Conservation (phyloP, 805 yeast genomes). For the Spathaspora arborariae region DNA sequence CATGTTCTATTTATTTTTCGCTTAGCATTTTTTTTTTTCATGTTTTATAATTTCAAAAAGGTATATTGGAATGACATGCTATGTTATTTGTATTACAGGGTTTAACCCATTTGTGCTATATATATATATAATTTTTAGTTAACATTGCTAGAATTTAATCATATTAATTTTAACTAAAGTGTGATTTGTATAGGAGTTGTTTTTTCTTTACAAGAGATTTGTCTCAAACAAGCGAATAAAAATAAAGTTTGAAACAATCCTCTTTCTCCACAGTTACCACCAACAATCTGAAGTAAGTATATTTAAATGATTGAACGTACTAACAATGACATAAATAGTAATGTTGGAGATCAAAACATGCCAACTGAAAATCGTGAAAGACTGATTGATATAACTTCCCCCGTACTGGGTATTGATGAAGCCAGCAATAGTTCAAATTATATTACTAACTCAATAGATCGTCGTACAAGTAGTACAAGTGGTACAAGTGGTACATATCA, state of each 20-base stretch:
- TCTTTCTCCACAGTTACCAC: not conserved
- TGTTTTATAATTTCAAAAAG: not conserved
- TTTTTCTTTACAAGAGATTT: not conserved
- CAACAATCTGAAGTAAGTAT: no score
- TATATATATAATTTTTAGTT: not conserved
- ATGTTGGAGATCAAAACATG: not conserved
- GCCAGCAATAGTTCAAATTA: not conserved
- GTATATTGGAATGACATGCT: not conserved
- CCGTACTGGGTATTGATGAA: not conserved
- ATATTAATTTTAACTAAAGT: not conserved
- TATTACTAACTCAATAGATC: not conserved
- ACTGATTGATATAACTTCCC: not conserved
- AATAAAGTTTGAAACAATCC: not conserved
- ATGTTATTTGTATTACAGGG: not conserved
- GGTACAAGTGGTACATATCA: not conserved
- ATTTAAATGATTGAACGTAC: not conserved
- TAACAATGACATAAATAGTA: slow-evolving; percentile 1
- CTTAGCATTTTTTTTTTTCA: not conserved
- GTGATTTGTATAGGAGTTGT: no score
- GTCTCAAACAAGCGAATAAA: not conserved
- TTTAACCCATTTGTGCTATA: not conserved
- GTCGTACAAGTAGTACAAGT: not conserved
- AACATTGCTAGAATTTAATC: not conserved
- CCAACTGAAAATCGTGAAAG: not conserved
- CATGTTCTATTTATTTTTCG: not conserved